phyloP scores from a whole-genome alignment of 2,329 filamentous ascomycete species.

The Ceratocystis destructans region DNA sequence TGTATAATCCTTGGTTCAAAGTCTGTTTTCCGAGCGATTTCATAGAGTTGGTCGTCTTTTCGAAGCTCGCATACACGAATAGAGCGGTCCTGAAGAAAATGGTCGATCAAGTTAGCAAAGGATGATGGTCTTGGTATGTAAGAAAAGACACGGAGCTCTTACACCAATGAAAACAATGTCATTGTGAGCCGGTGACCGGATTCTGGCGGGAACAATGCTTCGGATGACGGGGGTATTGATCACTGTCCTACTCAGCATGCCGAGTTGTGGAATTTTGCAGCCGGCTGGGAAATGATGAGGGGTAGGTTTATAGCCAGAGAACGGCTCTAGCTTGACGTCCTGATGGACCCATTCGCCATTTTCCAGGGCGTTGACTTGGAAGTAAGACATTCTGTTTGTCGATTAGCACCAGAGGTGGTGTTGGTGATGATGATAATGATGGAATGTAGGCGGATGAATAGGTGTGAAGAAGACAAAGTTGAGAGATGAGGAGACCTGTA shows the following conservation, averaged over 20 bases:
- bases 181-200: slow-evolving; percentile 56
- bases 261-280: slow-evolving; percentile 41
- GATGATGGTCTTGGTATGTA: not conserved
- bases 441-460: not conserved
- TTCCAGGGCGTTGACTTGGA: slow-evolving; percentile 41
- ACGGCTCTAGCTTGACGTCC: slow-evolving; percentile 34
- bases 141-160: slow-evolving; percentile 27
- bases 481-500: not conserved
- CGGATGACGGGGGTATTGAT: slow-evolving; percentile 61
- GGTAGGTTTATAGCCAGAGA: slow-evolving; percentile 23
- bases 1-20: slow-evolving; percentile 69
- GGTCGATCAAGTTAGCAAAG: not conserved
- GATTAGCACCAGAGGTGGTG: not conserved
- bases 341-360: slow-evolving; percentile 45
- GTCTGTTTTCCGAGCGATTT: slow-evolving; percentile 64
- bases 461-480: not conserved
- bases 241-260: slow-evolving; percentile 65
- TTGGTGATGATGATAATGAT: too few relatives aligned
- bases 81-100: slow-evolving; percentile 47
- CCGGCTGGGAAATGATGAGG: slow-evolving; percentile 23
- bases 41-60: slow-evolving; percentile 54
- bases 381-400: slow-evolving; percentile 19
- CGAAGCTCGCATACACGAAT: slow-evolving; percentile 68
- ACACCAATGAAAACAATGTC: slow-evolving; percentile 80
- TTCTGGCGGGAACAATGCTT: slow-evolving; percentile 64